Percentiles rank a stretch among this genome's conserved stretches.
Conservation (phyloP, 805 yeast species). For the Starmerella kuoi region DNA sequence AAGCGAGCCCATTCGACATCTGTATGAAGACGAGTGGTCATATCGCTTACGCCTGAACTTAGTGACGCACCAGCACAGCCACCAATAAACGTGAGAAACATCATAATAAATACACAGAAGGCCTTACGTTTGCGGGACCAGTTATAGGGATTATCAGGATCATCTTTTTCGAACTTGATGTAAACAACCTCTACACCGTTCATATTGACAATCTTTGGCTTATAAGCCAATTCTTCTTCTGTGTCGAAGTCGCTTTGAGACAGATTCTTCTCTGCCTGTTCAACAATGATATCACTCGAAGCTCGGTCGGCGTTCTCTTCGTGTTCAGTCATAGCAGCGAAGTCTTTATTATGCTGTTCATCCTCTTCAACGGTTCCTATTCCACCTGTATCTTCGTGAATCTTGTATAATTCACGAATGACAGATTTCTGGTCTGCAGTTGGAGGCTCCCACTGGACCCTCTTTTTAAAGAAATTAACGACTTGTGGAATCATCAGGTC, state of each 20-base stretch:
- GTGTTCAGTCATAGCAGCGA: conserved; percentile 7
- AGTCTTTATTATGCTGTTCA: conserved; percentile 1
- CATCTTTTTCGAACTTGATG: conserved; percentile 72
- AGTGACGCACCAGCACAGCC: conserved; percentile 88
- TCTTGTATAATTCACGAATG: conserved; percentile 9
- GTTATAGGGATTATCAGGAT: conserved; percentile 82
- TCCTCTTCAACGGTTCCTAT: conserved; percentile 15
- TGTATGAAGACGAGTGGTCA: conserved; percentile 56
- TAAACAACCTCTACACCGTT: conserved; percentile 10
- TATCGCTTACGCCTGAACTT: conserved; percentile 69
- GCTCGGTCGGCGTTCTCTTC: conserved; percentile 1
- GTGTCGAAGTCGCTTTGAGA: background rate
- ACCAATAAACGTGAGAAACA: conserved; percentile 67
- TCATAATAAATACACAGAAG: conserved; percentile 48
- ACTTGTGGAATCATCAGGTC: conserved; percentile 17
- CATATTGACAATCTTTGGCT: conserved; percentile 7
- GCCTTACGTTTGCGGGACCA: conserved; percentile 42
- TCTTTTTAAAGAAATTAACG: conserved; percentile 24
- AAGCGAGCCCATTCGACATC: conserved; percentile 48
- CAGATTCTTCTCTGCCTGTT: background rate
- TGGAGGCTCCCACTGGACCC: conserved; percentile 9
- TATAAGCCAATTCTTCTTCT: background rate
- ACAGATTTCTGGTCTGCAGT: conserved; percentile 12
- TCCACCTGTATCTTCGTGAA: conserved; percentile 6
- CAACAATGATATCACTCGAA: background rate